phyloP scores from a whole-genome alignment of 2,329 filamentous ascomycete genomes.

The Fusarium annulatum region DNA sequence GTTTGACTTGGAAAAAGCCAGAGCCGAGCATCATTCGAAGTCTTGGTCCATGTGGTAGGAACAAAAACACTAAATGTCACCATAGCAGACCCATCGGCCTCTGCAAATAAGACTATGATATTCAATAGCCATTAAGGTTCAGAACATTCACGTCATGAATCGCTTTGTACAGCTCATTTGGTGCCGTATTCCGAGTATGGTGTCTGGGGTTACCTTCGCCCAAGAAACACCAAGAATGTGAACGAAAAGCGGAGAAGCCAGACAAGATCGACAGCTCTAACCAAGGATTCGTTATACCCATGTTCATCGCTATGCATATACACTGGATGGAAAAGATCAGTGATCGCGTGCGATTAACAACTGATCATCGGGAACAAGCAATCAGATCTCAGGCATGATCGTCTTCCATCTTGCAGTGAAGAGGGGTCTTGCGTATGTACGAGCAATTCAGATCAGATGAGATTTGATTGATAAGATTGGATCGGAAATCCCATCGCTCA shows the following conservation, averaged over 20 bases:
- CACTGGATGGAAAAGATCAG: not conserved
- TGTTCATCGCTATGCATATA: not conserved
- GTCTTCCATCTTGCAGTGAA: not conserved
- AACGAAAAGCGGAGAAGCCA: slow-evolving; percentile 11
- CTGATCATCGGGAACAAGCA: not conserved
- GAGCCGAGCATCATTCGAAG: not conserved
- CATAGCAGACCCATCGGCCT: not conserved
- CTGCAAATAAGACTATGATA: not conserved
- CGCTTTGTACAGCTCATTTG: not conserved
- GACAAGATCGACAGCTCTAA: not conserved
- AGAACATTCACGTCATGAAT: not conserved
- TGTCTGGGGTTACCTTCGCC: not conserved
- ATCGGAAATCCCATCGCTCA: not conserved
- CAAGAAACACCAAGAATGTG: not conserved
- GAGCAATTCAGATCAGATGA: not conserved
- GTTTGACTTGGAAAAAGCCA: not conserved
- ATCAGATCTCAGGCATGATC: not conserved
- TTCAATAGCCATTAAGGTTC: not conserved
- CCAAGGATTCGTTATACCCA: not conserved
- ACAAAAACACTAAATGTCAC: not conserved
- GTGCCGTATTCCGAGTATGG: not conserved
- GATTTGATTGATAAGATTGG: slow-evolving; percentile 7
- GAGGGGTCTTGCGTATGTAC: not conserved
- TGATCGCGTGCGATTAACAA: not conserved
- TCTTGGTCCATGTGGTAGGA: not conserved